These are phyloP conservation scores for Apiospora koreana DNA, from an alignment of 2,329 filamentous ascomycete species.

Conservation along the genomic window DNA sequence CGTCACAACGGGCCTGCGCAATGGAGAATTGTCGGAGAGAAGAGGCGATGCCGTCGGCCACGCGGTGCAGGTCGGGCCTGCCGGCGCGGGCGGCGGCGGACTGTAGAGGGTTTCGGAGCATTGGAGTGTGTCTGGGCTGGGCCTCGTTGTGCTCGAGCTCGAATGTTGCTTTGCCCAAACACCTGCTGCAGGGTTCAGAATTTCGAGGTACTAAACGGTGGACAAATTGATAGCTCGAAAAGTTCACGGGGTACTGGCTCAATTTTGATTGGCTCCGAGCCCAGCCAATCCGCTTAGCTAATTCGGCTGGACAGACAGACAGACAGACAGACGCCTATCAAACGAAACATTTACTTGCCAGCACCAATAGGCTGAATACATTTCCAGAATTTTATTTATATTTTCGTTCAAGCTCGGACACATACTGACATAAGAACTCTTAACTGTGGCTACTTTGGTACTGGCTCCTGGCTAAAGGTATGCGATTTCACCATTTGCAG, in stretches of 20 bases:
- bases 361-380: not conserved
- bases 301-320: not conserved
- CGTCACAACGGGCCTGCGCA: slow-evolving; percentile 24
- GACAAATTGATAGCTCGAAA: slow-evolving; percentile 4
- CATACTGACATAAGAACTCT: no score
- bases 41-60: slow-evolving; percentile 30
- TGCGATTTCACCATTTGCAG: not conserved
- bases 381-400: no score
- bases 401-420: not conserved
- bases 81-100: slow-evolving; percentile 25
- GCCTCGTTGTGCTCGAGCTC: not conserved
- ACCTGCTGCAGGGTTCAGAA: slow-evolving; percentile 1
- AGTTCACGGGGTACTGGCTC: not conserved
- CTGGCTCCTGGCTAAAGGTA: no score
- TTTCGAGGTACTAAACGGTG: not conserved
- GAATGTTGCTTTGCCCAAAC: not conserved
- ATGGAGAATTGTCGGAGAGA: slow-evolving; percentile 33
- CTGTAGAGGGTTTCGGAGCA: slow-evolving; percentile 34
- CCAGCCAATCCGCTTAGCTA: not conserved
- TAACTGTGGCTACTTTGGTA: not conserved
- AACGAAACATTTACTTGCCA: not conserved
- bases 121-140: slow-evolving; percentile 13
- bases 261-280: slow-evolving; percentile 2
- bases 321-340: not conserved
- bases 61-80: slow-evolving; percentile 29